A percentile compares a stretch with the other conserved stretches of the same genome.
These are phyloP conservation scores for Colletotrichum ledebouriae DNA, from an alignment of 2,329 filamentous ascomycete genomes.

Conservation along the genomic window DNA sequence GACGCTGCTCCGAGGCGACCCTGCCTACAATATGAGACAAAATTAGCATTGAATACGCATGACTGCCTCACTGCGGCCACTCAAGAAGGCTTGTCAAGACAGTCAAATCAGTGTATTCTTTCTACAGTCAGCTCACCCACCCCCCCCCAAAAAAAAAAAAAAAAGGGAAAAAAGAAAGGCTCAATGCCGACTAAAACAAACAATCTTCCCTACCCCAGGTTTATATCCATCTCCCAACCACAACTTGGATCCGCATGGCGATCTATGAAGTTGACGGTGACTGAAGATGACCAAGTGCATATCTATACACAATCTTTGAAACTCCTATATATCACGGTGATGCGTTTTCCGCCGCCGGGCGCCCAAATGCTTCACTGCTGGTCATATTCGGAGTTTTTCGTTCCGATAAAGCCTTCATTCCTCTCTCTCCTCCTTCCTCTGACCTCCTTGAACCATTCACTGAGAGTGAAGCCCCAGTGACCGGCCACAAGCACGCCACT, in stretches of 20 bases:
- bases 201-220: constrained; percentile 23
- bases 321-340: constrained; percentile 31
- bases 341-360: not conserved
- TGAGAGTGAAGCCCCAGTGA: constrained; percentile 91
- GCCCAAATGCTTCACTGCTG: constrained; percentile 26
- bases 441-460: constrained; percentile 77
- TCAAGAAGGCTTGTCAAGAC: too few relatives aligned
- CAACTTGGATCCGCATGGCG: too few relatives aligned
- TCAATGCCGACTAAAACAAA: constrained; percentile 8
- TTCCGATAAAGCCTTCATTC: constrained; percentile 47
- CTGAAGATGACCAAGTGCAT: constrained; percentile 11
- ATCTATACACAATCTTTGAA: constrained; percentile 36
- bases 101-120: not conserved
- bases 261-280: too few relatives aligned
- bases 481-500: constrained; percentile 92
- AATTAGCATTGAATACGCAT: too few relatives aligned
- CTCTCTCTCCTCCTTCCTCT: constrained; percentile 62
- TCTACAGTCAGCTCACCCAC: not conserved
- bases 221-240: constrained; percentile 19
- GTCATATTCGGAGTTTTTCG: constrained; percentile 39
- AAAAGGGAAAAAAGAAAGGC: not conserved
- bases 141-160: too few relatives aligned
- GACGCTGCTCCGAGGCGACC: constrained; percentile 29
- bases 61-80: too few relatives aligned
- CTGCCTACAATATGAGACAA: not conserved